phyloP scores from a whole-genome alignment of 768 basidiomycete genomes.

The Naematelia aurantialba region DNA sequence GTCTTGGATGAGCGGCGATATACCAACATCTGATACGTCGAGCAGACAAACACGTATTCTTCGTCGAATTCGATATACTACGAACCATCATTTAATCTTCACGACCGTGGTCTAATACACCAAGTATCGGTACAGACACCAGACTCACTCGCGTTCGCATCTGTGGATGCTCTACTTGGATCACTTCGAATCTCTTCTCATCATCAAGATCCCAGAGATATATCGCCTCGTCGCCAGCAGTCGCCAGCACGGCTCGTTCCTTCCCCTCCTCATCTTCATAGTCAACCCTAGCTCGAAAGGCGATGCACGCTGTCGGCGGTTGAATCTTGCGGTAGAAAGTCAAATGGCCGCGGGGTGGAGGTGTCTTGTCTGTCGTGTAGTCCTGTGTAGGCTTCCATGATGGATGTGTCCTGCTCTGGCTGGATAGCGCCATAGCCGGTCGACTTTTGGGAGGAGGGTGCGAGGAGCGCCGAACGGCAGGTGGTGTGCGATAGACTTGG shows the following conservation, averaged over 20 bases:
- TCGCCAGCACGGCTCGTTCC: slow-evolving; percentile 26
- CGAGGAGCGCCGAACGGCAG: slow-evolving; percentile 17
- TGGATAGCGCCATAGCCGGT: neutral
- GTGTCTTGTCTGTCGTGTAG: neutral
- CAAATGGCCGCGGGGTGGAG: slow-evolving; percentile 32
- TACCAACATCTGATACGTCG: slow-evolving; percentile 13
- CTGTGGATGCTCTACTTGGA: slow-evolving; percentile 1
- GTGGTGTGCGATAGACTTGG: slow-evolving; percentile 31
- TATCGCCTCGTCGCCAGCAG: slow-evolving; percentile 22
- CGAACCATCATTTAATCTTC: neutral
- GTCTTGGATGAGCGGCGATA: slow-evolving; percentile 18
- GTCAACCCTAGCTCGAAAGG: slow-evolving; percentile 36
- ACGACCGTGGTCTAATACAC: neutral
- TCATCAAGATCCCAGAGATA: slow-evolving; percentile 39
- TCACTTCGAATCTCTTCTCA: slow-evolving; percentile 12
- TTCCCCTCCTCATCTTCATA: slow-evolving; percentile 8
- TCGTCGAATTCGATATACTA: slow-evolving; percentile 45
- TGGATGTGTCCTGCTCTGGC: neutral
- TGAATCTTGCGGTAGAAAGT: slow-evolving; percentile 24
- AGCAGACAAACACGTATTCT: slow-evolving; percentile 30
- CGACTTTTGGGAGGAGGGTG: slow-evolving; percentile 1
- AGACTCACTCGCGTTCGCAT: slow-evolving; percentile 11
- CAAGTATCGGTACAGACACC: neutral
- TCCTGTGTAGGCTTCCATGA: neutral
- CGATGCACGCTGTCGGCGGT: slow-evolving; percentile 28